Evolutionary conservation across 768 basidiomycete genomes (phyloP), one percentile per base, ranked within the genome.

Genomic region (Hemileccinum rubropunctum): DNA sequence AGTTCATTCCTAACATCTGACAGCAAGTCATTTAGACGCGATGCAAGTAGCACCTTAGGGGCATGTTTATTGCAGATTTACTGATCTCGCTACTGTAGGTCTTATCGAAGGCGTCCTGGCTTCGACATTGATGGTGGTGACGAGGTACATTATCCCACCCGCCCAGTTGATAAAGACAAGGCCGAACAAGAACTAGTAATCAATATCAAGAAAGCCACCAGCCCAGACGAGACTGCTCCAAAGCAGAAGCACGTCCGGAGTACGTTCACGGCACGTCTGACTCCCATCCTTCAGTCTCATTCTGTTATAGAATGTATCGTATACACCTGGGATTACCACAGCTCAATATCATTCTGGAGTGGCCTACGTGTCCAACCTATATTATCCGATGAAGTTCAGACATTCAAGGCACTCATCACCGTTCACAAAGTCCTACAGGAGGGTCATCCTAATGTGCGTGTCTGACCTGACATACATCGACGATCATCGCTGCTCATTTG

Each of bases 231-330:
- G 74, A 82, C 84, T 26, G 95, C 97, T 5, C 97, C 97, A 8
- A 99, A 99, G 71, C 95, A 98, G 79, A 99, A 99, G 67, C 97
- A 99, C 66, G 97, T 99, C 61, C 83, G 97, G 67, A 98, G 95
- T 98, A 72, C 67, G 87, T 77, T 46, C 40, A 36, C 39, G 52
- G 46, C 44, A 51, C 54, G 8, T 44, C 57, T 50, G 28, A 37
- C 46, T 45, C 54, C 15, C 30, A 15, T 48, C 35, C 32, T 40
- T 20, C 26, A 23, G 49, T 42, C 52, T 67, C 42, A 70, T 42
- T 9, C 26, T 32, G 18, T 28, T 9, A 10, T 68, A 98, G 95
- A 98, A 75, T 92, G 90, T 62, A 98, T 99, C 66, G 91, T 98
- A 21, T 99, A 94, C 70, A 98, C 97, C 7, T 98, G 95, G 95